These are phyloP conservation scores for Skeletonema potamos DNA, from an alignment of 108 stramenopile genomes.

Conservation along the genomic window DNA sequence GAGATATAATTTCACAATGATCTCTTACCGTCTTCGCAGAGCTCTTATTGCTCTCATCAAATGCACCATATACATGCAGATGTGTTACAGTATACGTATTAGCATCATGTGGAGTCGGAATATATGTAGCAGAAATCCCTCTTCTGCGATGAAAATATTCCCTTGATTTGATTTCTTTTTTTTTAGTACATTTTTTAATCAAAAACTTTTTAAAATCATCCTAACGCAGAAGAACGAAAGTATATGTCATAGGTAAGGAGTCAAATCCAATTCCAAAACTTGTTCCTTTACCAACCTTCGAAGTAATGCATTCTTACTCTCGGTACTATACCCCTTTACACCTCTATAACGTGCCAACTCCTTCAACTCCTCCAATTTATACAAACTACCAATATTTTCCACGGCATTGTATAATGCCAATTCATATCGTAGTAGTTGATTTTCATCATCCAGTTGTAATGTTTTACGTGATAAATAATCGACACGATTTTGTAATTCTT, in stretches of 20 bases:
- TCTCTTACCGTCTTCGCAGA: no score
- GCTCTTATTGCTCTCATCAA: no score
- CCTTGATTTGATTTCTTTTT: no score
- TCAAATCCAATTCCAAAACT: conserved; percentile 25
- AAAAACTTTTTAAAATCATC: no score
- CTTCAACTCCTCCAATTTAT: conserved; percentile 44
- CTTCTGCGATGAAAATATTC: no score
- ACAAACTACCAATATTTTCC: conserved; percentile 19
- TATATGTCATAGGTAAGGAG: conserved; percentile 9
- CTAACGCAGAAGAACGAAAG: no score
- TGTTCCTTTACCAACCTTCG: conserved; percentile 41
- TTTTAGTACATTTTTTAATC: no score
- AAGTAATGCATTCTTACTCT: conserved; percentile 42
- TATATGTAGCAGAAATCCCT: no score
- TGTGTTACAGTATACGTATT: no score
- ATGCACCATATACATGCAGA: no score
- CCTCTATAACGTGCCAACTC: conserved; percentile 29
- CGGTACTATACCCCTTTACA: conserved; percentile 32
- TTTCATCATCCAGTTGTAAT: conserved; percentile 27
- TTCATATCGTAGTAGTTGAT: conserved; percentile 23
- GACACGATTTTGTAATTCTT: conserved; percentile 18
- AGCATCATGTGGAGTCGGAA: no score
- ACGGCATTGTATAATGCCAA: conserved; percentile 33
- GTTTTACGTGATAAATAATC: conserved; percentile 13
- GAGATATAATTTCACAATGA: no score